Base-by-base conservation (phyloP, 202 grass and related monocot genomes). In the Carex sylvatica region DNA sequence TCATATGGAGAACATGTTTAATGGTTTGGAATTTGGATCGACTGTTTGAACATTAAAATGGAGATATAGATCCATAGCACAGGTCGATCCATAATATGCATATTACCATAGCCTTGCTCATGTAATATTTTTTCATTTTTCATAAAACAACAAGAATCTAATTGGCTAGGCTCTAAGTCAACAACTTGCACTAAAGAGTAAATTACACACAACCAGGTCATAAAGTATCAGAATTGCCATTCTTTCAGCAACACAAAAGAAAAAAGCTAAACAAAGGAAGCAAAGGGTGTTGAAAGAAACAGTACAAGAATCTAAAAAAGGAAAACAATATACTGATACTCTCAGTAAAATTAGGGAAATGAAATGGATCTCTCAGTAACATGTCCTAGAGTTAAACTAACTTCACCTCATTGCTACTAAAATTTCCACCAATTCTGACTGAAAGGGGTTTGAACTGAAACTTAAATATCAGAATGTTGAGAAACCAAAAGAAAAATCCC, bases 201-300 rank as follows among this genome's bases (percentile, higher is more conserved):
- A 54, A 54, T 74, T 74, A 74, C 46, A 71, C 23, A 69, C 13
- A 76, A 55, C 13, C 0, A 16, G 20, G 6, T 26, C 15, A 47
- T 56, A 31, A 19, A 58, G 15, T 36, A 58, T 36, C 51, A 76
- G 9, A 3, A 46, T 70, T 70, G 46, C 36, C 8, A 70, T 20
- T 46, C n/a, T 70, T 46, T 70, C 67, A 70, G 67, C 18, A 70
- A 11, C 6, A 42, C 3, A 44, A 67, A 38, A 20, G n/a, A 33
- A 44, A 70, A 40, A 30, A 16, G 14, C 16, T 20, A 70, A 23
- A 61, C 18, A 19, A 46, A n/a, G 31, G 35, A 70, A 70, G 67
- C 36, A 70, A 58, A 8, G 49, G 28, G 33, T 56, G 26, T 33
- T 55, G 51, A 76, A 76, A 76, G 72, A 76, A 76, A 56, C 23